Evolutionary conservation across 805 yeast species (phyloP).

Genomic region (Metschnikowia similis): DNA sequence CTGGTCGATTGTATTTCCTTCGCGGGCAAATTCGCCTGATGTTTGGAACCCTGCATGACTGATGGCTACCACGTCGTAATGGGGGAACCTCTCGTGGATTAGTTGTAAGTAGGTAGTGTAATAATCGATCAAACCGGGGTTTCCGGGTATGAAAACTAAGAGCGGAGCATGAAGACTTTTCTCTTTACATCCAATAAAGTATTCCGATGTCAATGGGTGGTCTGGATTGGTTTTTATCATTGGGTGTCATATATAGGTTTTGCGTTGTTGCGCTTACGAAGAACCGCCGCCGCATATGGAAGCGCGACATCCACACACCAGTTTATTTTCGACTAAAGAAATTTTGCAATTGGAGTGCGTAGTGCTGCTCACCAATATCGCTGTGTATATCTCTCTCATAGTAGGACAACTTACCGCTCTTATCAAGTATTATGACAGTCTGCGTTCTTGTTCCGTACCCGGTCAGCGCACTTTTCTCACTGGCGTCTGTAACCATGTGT

Average conservation of each 20-base stretch:
- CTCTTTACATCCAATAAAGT: slow-evolving; percentile 19
- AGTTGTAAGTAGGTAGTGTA: slow-evolving; percentile 51
- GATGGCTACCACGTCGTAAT: slow-evolving; percentile 52
- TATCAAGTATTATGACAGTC: slow-evolving; percentile 63
- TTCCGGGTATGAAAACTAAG: slow-evolving; percentile 66
- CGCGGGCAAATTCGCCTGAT: slow-evolving; percentile 24
- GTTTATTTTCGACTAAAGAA: background rate
- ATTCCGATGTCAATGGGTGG: slow-evolving; percentile 28
- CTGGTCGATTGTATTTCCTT: slow-evolving; percentile 8
- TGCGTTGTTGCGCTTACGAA: background rate
- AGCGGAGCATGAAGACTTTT: slow-evolving; percentile 20
- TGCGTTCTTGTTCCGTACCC: slow-evolving; percentile 88
- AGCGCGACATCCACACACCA: slow-evolving; percentile 1
- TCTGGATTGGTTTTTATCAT: slow-evolving; percentile 10
- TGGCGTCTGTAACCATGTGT: slow-evolving; percentile 8
- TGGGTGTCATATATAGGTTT: background rate
- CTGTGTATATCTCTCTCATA: slow-evolving; percentile 56
- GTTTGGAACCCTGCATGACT: slow-evolving; percentile 59
- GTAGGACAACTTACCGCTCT: slow-evolving; percentile 49
- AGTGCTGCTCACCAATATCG: slow-evolving; percentile 12
- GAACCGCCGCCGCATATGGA: background rate
- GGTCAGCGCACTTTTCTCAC: slow-evolving; percentile 12
- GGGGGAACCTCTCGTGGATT: slow-evolving; percentile 39
- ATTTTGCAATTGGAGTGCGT: slow-evolving; percentile 12
- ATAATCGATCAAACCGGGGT: slow-evolving; percentile 69